phyloP scores from a whole-genome alignment of 176 grass and related monocot genomes.

The Raddia distichophylla region DNA sequence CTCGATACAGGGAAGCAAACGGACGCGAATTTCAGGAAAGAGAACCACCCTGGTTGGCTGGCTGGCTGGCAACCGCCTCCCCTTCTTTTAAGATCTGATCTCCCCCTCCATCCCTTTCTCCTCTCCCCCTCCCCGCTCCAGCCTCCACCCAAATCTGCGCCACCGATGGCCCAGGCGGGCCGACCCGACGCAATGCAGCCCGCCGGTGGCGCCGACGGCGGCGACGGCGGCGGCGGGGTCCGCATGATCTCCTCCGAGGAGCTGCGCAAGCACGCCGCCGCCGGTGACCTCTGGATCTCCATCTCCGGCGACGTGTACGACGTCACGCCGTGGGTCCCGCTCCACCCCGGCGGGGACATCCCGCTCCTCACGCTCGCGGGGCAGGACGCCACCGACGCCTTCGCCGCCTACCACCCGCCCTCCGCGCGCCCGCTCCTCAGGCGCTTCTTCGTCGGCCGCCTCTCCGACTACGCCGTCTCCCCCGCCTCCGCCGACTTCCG shows the following conservation, averaged over 20 bases:
- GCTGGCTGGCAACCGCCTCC: no score
- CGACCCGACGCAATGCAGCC: slow-evolving; percentile 36
- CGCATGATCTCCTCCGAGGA: slow-evolving; percentile 66
- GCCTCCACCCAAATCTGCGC: slow-evolving; percentile 31
- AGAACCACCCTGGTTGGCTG: no score
- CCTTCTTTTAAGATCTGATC: slow-evolving; percentile 43
- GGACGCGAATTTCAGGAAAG: no score
- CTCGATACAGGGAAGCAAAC: no score
- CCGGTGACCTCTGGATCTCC: slow-evolving; percentile 79
- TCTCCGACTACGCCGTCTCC: slow-evolving; percentile 68
- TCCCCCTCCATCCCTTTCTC: neutral
- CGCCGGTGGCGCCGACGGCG: neutral
- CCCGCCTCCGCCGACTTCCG: slow-evolving; percentile 69
- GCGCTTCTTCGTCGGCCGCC: slow-evolving; percentile 64
- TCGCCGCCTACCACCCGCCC: slow-evolving; percentile 78
- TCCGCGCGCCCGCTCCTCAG: slow-evolving; percentile 61
- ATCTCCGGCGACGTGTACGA: slow-evolving; percentile 91
- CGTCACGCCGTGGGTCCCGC: slow-evolving; percentile 61
- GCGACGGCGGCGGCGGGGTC: neutral
- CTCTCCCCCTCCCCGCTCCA: neutral
- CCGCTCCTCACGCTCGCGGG: slow-evolving; percentile 78
- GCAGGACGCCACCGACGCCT: slow-evolving; percentile 79
- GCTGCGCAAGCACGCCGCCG: slow-evolving; percentile 50
- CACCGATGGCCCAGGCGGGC: slow-evolving; percentile 21
- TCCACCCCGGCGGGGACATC: slow-evolving; percentile 75